These are phyloP conservation scores for Alloascoidea hylecoeti DNA, from an alignment of 805 yeast species.

Conservation along the genomic window DNA sequence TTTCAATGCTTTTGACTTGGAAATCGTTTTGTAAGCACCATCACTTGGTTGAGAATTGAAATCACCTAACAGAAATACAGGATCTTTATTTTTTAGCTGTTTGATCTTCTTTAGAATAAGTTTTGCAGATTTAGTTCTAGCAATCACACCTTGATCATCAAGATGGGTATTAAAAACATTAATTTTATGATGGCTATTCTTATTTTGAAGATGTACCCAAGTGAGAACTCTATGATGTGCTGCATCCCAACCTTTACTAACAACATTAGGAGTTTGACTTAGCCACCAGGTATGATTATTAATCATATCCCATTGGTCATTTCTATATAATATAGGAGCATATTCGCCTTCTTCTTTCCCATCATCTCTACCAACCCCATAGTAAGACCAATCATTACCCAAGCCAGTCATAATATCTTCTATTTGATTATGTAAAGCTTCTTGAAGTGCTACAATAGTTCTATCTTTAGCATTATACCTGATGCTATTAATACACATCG, in stretches of 20 bases:
- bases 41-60: constrained; percentile 37
- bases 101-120: constrained; percentile 17
- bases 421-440: constrained; percentile 31
- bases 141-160: constrained; percentile 30
- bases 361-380: constrained; percentile 37
- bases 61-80: constrained; percentile 36
- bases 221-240: constrained; percentile 24
- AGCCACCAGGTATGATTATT: constrained; percentile 35
- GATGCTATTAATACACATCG: not conserved
- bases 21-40: constrained; percentile 25
- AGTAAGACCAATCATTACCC: constrained; percentile 26
- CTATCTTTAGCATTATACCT: constrained; percentile 10
- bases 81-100: constrained; percentile 13
- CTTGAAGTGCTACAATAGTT: constrained; percentile 32
- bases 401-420: constrained; percentile 24
- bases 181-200: constrained; percentile 10
- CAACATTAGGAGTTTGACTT: constrained; percentile 36
- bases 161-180: constrained; percentile 32
- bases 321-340: constrained; percentile 30
- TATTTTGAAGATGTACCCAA: constrained; percentile 17
- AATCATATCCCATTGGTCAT: constrained; percentile 21
- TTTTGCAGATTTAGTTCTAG: constrained; percentile 29
- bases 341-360: constrained; percentile 35
- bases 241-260: constrained; percentile 40
- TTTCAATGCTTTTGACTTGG: constrained; percentile 17